These are phyloP conservation scores for Aurinia saxatilis DNA, from an alignment of 345 rosid genomes.

Conservation along the genomic window DNA sequence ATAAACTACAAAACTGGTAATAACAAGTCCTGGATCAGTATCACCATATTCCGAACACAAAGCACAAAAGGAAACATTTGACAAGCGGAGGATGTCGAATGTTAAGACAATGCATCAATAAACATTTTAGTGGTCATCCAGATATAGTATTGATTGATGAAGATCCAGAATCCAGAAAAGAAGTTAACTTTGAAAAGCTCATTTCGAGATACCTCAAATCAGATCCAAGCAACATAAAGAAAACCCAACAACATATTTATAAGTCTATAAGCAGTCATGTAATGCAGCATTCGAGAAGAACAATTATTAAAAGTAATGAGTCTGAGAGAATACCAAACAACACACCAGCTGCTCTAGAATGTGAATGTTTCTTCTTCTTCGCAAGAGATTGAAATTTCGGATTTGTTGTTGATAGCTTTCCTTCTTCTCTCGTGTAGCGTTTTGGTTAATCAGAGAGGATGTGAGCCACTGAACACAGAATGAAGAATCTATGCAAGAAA, in stretches of 20 bases:
- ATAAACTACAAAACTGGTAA: neutral
- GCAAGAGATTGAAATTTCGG: too few relatives aligned
- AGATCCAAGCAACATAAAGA: conserved; percentile 30
- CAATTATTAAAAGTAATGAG: neutral
- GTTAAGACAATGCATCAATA: too few relatives aligned
- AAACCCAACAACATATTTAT: too few relatives aligned
- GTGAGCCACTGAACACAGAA: conserved; percentile 28
- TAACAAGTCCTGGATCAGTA: neutral
- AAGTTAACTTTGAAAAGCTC: too few relatives aligned
- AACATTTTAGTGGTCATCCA: too few relatives aligned
- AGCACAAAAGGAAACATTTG: neutral
- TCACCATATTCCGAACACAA: neutral
- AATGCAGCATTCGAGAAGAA: conserved; percentile 34
- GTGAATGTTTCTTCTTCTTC: conserved; percentile 7
- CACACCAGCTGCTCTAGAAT: neutral
- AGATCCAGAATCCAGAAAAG: neutral
- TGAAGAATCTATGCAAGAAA: conserved; percentile 10
- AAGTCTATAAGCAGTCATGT: neutral
- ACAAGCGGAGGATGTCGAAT: too few relatives aligned
- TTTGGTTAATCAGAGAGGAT: conserved; percentile 14
- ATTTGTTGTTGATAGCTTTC: neutral
- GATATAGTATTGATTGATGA: neutral
- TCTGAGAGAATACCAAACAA: conserved; percentile 8
- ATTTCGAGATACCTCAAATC: neutral
- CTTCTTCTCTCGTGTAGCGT: neutral